phyloP scores from a whole-genome alignment of 2,329 filamentous ascomycete species.

The Aureobasidium melanogenum region DNA sequence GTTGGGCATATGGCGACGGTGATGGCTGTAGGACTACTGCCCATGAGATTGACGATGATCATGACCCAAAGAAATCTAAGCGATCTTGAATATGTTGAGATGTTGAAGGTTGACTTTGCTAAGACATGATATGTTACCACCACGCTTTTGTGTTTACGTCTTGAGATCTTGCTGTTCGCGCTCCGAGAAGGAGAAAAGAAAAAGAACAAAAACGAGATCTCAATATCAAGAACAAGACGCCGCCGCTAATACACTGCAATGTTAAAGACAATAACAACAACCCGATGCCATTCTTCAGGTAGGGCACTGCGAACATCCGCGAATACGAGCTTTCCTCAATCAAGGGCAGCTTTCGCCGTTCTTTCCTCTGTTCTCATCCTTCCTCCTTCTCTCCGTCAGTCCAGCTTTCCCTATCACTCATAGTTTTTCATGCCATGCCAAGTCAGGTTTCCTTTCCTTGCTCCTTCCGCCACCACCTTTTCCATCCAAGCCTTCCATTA shows the following conservation, averaged over 20 bases:
- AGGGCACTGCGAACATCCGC: neutral
- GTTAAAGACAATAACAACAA: neutral
- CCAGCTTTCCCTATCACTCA: neutral
- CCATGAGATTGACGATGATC: neutral
- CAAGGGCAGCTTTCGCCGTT: neutral
- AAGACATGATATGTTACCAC: neutral
- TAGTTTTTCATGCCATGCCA: neutral
- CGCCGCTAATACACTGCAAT: conserved; percentile 5
- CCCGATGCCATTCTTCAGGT: neutral
- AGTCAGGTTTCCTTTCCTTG: neutral
- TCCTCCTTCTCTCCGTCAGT: no score
- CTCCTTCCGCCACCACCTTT: neutral
- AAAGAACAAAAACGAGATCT: neutral
- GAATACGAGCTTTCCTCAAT: neutral
- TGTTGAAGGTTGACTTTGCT: neutral
- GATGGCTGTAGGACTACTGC: neutral
- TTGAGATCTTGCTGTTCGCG: neutral
- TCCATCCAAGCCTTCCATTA: neutral
- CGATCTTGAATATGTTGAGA: neutral
- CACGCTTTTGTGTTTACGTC: neutral
- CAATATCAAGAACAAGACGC: neutral
- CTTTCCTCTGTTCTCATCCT: neutral
- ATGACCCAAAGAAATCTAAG: neutral
- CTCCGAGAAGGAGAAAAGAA: no score
- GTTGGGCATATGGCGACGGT: neutral